Conservation (phyloP, 139 green algal species). For the Chlorella sp. region DNA sequence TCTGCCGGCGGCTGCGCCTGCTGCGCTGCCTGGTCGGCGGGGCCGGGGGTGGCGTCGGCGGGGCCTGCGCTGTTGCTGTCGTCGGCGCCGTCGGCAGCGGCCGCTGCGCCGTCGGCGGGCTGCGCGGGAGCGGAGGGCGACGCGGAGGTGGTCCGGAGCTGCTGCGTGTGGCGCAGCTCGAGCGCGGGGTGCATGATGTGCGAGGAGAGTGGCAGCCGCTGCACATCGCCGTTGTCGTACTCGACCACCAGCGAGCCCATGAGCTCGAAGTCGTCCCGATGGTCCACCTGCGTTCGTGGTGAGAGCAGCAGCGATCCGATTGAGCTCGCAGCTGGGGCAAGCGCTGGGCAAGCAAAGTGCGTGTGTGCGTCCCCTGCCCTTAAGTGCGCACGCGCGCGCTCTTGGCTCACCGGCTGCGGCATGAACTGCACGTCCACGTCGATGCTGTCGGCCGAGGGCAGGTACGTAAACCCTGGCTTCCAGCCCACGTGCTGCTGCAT, state of each 20-base stretch:
- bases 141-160: background rate
- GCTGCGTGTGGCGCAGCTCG: slow-evolving; percentile 10
- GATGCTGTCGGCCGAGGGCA: slow-evolving; percentile 25
- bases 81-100: too few species aligned
- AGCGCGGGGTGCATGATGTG: slow-evolving; percentile 30
- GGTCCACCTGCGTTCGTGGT: slow-evolving; percentile 12
- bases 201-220: slow-evolving; percentile 21
- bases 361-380: too few species aligned
- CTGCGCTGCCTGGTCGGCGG: too few species aligned
- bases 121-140: too few species aligned
- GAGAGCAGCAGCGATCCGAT: too few species aligned
- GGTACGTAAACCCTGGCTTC: slow-evolving; percentile 14
- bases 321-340: too few species aligned
- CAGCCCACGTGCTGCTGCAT: background rate
- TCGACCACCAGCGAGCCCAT: slow-evolving; percentile 9
- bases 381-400: too few species aligned
- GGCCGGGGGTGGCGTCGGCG: too few species aligned
- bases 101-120: too few species aligned
- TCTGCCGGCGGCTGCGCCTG: too few species aligned
- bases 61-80: too few species aligned
- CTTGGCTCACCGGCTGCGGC: background rate
- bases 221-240: slow-evolving; percentile 33
- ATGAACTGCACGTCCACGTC: slow-evolving; percentile 32
- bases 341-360: too few species aligned
- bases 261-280: slow-evolving; percentile 14